phyloP scores from a whole-genome alignment of 2,329 filamentous ascomycete genomes.

The Calcarisporium arbuscula region DNA sequence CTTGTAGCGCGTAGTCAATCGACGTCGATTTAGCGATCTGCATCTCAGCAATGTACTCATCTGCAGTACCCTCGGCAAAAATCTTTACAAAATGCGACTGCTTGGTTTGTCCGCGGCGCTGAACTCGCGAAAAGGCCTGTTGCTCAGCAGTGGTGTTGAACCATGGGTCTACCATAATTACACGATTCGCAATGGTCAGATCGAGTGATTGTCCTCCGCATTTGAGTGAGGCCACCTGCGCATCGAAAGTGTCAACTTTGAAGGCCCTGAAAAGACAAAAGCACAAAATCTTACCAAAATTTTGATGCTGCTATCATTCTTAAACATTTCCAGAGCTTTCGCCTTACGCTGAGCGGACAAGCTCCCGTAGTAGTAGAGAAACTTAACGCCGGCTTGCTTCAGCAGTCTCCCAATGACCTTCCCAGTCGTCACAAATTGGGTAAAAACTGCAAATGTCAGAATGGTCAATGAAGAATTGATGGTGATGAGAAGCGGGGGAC shows the following conservation, averaged over 20 bases:
- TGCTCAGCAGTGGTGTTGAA: slow-evolving; percentile 57
- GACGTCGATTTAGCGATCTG: background rate
- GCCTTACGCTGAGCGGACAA: no score
- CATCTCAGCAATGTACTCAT: slow-evolving; percentile 33
- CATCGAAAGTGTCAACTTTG: background rate
- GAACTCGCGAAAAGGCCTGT: slow-evolving; percentile 57
- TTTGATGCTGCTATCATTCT: no score
- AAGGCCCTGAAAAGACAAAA: no score
- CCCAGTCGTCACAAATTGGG: no score
- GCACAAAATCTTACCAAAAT: no score
- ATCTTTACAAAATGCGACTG: no score
- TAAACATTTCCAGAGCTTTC: no score
- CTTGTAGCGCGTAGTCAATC: background rate
- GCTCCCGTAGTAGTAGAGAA: no score
- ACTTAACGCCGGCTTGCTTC: no score
- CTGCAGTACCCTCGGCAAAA: slow-evolving; percentile 22
- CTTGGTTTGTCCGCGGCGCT: slow-evolving; percentile 65
- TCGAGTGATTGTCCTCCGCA: slow-evolving; percentile 34
- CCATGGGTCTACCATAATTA: slow-evolving; percentile 50
- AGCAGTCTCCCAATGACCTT: no score
- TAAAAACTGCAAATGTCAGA: no score
- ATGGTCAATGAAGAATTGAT: background rate
- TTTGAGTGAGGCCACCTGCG: slow-evolving; percentile 28
- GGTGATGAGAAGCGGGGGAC: slow-evolving; percentile 3
- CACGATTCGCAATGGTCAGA: slow-evolving; percentile 39